These are phyloP conservation scores for Ramaria sp. DNA, from an alignment of 768 basidiomycete species.

Conservation along the genomic window DNA sequence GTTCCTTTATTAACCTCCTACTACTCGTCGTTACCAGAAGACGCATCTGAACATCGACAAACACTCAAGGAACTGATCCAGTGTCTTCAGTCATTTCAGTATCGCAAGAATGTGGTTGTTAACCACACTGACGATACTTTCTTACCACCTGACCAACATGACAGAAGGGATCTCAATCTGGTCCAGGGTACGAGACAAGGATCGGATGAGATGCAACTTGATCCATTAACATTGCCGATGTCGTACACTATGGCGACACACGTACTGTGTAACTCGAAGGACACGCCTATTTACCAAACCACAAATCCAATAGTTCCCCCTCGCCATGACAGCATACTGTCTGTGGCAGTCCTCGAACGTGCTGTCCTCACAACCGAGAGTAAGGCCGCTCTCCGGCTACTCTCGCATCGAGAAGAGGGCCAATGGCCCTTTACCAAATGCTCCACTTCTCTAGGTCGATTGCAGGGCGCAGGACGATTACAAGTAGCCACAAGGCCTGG, in stretches of 20 bases:
- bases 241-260: slow-evolving; percentile 68
- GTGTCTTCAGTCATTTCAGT: slow-evolving; percentile 44
- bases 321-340: slow-evolving; percentile 36
- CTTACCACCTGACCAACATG: slow-evolving; percentile 37
- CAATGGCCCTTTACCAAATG: slow-evolving; percentile 37
- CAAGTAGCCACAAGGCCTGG: slow-evolving; percentile 27
- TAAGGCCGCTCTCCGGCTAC: slow-evolving; percentile 38
- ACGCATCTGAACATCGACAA: slow-evolving; percentile 18
- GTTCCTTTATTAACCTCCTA: slow-evolving; percentile 41
- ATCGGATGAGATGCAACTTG: neutral
- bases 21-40: slow-evolving; percentile 25
- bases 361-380: slow-evolving; percentile 43
- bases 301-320: slow-evolving; percentile 62
- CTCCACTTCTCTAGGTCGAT: slow-evolving; percentile 30
- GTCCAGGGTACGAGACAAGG: slow-evolving; percentile 15
- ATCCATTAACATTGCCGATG: slow-evolving; percentile 22
- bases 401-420: slow-evolving; percentile 28
- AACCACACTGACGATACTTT: slow-evolving; percentile 59
- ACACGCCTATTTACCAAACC: slow-evolving; percentile 47
- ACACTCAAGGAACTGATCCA: slow-evolving; percentile 30
- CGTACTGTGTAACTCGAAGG: slow-evolving; percentile 27
- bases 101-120: slow-evolving; percentile 47
- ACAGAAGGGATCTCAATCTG: slow-evolving; percentile 61
- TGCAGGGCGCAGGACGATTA: slow-evolving; percentile 38
- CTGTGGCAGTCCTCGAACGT: slow-evolving; percentile 50